A percentile compares a stretch with the other conserved stretches of the same genome.
Conservation (phyloP, 257 asterid species). For the Lycium barbarum region DNA sequence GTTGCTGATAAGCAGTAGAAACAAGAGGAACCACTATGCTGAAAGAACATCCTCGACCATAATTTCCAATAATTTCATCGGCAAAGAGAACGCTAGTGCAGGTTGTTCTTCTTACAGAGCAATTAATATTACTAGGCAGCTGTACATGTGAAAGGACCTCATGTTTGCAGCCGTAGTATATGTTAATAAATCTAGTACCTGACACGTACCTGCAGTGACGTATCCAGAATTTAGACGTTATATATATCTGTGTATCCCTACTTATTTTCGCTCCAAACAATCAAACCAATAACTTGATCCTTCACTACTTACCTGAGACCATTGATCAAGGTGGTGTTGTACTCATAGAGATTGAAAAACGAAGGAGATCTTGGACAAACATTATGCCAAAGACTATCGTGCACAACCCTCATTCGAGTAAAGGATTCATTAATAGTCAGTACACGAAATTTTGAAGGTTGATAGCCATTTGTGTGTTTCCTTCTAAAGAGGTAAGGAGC, state of each 20-base stretch:
- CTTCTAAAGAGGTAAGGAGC: not conserved
- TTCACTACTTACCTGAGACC: conserved; percentile 13
- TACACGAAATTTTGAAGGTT: not conserved
- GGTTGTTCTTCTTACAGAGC: not conserved
- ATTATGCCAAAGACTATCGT: not conserved
- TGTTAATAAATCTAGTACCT: not conserved
- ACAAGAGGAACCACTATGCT: conserved; percentile 25
- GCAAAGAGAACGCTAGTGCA: conserved; percentile 29
- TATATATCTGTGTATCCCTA: not conserved
- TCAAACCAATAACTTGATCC: not conserved
- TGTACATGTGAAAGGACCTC: conserved; percentile 24
- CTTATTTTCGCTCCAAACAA: not conserved
- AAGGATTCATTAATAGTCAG: not conserved
- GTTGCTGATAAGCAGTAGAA: conserved; percentile 22
- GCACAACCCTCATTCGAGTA: conserved; percentile 5
- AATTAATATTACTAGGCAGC: not conserved
- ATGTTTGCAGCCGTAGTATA: conserved; percentile 30
- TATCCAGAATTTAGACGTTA: not conserved
- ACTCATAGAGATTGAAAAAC: not conserved
- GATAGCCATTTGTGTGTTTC: not conserved
- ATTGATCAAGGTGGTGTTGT: conserved; percentile 2
- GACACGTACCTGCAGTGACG: not conserved
- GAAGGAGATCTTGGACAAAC: conserved; percentile 2
- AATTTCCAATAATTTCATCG: not conserved
- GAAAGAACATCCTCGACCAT: conserved; percentile 17